Conservation (phyloP, 1,284 basidiomycete genomes). For the Ceratobasidium sp. region DNA sequence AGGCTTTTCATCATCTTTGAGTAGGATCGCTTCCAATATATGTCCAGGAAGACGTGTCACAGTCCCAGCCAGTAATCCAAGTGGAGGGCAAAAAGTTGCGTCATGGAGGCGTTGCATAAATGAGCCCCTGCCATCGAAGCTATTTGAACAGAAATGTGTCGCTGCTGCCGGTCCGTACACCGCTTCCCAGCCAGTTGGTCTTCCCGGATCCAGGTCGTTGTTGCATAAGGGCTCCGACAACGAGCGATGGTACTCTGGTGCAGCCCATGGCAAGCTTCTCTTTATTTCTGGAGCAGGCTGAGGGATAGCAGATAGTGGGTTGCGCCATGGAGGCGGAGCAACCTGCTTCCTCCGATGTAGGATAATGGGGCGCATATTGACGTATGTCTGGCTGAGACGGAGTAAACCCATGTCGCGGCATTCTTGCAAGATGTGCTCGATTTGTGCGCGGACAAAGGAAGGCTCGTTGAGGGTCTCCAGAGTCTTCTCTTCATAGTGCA, state of each 20-base stretch:
- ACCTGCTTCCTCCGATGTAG: not conserved
- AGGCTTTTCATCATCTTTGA: no score
- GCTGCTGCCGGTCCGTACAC: not conserved
- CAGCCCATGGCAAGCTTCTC: not conserved
- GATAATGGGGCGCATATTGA: not conserved
- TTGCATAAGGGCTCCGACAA: not conserved
- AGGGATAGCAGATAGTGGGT: not conserved
- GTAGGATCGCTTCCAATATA: no score
- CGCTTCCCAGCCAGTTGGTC: slow-evolving; percentile 3
- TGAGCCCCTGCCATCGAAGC: no score
- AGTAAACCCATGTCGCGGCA: not conserved
- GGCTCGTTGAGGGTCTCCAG: no score
- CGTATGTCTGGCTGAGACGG: not conserved
- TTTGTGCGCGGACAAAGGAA: no score
- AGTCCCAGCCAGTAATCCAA: no score
- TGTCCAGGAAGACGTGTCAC: no score
- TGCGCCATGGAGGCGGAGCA: not conserved
- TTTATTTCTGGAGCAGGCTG: not conserved
- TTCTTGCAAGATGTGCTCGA: not conserved
- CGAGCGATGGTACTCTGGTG: not conserved
- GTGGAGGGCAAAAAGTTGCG: no score
- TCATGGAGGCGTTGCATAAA: no score
- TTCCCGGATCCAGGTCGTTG: no score
- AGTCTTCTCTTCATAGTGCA: no score
- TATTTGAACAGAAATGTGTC: no score